Base-by-base conservation (phyloP, 495 filamentous ascomycete species). In the Cetradonia linearis region DNA sequence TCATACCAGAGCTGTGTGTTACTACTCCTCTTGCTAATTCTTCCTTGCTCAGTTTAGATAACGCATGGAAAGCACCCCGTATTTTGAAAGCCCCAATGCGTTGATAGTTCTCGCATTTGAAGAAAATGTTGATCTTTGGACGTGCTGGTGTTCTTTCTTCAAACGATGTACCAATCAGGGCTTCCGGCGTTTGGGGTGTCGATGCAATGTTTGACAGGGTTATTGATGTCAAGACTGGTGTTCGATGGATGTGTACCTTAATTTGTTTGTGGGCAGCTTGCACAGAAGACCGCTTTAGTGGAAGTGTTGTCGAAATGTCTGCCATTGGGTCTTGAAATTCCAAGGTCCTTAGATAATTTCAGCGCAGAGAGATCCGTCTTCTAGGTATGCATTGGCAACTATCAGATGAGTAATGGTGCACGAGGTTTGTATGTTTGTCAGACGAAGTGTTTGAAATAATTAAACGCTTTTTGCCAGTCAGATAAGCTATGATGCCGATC, bases 41-140 rank as follows among this genome's bases (percentile, higher is more conserved):
- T 61, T 85, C 81, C 59, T 77, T 74, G 57, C 81, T 82, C 62
- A 98, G 70, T n/a, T 86, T 70, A 55, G 83, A 75, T 47, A 98
- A 68, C 2, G 92, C 92, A 75, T 96, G 89, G 63, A 94, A 94
- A 2, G 93, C 92, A 3, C 92, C 92, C 0, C 92, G 77, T 23
- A 83, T 84, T 74, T 98, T 98, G 76, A 98, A 98, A 18, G 92
- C 92, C 58, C 92, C 93, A 56, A 93, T 85, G 49, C 83, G 84
- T 74, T 96, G 92, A 38, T 85, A 78, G 73, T 96, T 96, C 76
- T 98, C 92, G 73, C 90, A 95, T 75, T 98, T 98, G 80, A 98
- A 95, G 73, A 86, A 91, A 62, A 98, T 78, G 8, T 81, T 78
- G 38, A 96, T 77, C 31, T 73, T 80, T 1, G 90, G 89, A 11